Evolutionary conservation across 2,329 filamentous ascomycete genomes (phyloP).

Genomic region (Verticillium isaacii): DNA sequence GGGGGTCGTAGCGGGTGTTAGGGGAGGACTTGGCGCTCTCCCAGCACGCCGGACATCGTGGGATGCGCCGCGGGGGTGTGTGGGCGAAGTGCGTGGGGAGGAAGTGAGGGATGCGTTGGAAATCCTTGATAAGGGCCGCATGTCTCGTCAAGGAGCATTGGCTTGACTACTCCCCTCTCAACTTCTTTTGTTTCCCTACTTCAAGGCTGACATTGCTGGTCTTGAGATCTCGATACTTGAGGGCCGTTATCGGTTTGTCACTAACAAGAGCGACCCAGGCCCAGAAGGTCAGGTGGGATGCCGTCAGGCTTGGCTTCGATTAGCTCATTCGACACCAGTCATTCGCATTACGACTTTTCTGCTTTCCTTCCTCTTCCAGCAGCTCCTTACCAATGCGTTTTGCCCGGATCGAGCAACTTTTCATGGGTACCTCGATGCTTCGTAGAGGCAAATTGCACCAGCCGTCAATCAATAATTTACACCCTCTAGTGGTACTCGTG

Average conservation of each 20-base stretch:
- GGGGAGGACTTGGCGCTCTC: conserved; percentile 1
- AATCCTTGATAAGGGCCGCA: not conserved
- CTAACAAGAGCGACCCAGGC: not conserved
- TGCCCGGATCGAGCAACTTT: not conserved
- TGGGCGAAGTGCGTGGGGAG: not conserved
- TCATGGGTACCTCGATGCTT: not conserved
- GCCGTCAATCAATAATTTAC: not conserved
- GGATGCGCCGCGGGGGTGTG: not conserved
- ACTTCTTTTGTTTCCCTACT: not conserved
- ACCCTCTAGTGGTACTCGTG: not conserved
- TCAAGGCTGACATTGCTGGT: not conserved
- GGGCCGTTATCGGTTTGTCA: not conserved
- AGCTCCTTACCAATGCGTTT: not conserved
- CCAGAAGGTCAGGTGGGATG: conserved; percentile 1
- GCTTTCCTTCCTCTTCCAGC: not conserved
- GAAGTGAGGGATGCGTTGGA: not conserved
- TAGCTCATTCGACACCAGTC: conserved; percentile 1
- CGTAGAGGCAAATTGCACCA: not conserved
- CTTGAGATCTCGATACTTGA: not conserved
- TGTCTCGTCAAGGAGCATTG: not conserved
- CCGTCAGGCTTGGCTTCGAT: conserved; percentile 3
- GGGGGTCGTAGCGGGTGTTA: not conserved
- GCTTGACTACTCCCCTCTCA: not conserved
- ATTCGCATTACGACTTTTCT: not conserved
- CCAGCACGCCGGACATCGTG: not conserved